Conservation (phyloP, 345 rosid species). For the Erucastrum elatum region DNA sequence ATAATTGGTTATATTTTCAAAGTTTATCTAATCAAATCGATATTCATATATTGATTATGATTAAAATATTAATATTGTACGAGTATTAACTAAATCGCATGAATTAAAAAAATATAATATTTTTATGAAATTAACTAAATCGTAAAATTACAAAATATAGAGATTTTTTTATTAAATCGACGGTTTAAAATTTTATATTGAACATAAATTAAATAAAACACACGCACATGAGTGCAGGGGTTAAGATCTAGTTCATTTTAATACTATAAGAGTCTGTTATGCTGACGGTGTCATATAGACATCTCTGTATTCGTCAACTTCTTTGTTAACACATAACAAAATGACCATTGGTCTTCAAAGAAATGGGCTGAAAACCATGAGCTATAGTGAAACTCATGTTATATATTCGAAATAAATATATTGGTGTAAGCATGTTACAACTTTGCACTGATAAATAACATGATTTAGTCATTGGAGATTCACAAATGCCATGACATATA, state of each 20-base stretch:
- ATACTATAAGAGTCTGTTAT: not conserved
- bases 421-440: not conserved
- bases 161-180: too few species aligned
- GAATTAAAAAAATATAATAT: too few species aligned
- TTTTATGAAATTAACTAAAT: too few species aligned
- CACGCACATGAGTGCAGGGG: too few species aligned
- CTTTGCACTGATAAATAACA: not conserved
- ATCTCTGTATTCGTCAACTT: not conserved
- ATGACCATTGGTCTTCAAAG: not conserved
- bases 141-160: too few species aligned
- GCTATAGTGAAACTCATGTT: not conserved
- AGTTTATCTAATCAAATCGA: too few species aligned
- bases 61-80: too few species aligned
- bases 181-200: too few species aligned
- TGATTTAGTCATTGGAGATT: not conserved
- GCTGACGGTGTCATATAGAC: not conserved
- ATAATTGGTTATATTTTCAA: too few species aligned
- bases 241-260: not conserved
- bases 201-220: too few species aligned
- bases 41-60: too few species aligned
- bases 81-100: too few species aligned
- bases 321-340: not conserved
- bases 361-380: conserved; percentile 5
- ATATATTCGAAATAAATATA: not conserved
- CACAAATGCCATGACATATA: not conserved